Base-by-base conservation (phyloP, 352 stramenopile species). In the Globisporangium nagaii region DNA sequence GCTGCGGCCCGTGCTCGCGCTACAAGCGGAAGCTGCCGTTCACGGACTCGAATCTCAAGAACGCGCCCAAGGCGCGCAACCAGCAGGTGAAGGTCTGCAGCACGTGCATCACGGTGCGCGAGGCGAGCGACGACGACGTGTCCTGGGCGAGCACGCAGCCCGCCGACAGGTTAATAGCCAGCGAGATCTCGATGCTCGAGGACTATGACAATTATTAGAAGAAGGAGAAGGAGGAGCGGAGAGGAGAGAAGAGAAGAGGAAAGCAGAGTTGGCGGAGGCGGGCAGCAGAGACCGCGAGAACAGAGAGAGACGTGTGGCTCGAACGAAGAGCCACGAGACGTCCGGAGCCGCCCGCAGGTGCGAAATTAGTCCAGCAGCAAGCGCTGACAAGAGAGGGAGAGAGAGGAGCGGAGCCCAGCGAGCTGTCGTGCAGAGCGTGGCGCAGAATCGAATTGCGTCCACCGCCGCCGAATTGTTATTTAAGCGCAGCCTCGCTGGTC, bases 1-100 rank as follows among this genome's bases (percentile, higher is more conserved):
- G 82, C 56, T 93, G 84, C 35, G 75, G 76, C 0, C 74, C 75
- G 13, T 93, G 84, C 65, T 88, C 80, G 58, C 88, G 79, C 50
- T 85, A 83, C 71, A 90, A 90, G 58, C 75, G 80, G 5, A 64
- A 49, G 20, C 72, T 93, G 25, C 75, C 75, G 0, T 88, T 91
- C 53, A 66, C 58, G 6, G 65, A 78, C n/a, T 52, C 70, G 48
- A 56, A 51, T 13, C 24, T 68, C 35, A 86, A 84, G 59, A 58
- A 55, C 32, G 61, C 65, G n/a, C 68, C 30, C 28, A 80, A 76
- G n/a, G 58, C 66, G 9, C 60, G 63, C 22, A 62, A 75, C 53
- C 68, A 82, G 45, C 60, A 74, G 41, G 71, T 76, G 42, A 87
- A 80, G 60, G 81, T 91, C 11, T 91, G 81, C 52, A 84, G 67